Evolutionary conservation across 257 asterid species (phyloP).

Genomic region (Petunia axillaris): DNA sequence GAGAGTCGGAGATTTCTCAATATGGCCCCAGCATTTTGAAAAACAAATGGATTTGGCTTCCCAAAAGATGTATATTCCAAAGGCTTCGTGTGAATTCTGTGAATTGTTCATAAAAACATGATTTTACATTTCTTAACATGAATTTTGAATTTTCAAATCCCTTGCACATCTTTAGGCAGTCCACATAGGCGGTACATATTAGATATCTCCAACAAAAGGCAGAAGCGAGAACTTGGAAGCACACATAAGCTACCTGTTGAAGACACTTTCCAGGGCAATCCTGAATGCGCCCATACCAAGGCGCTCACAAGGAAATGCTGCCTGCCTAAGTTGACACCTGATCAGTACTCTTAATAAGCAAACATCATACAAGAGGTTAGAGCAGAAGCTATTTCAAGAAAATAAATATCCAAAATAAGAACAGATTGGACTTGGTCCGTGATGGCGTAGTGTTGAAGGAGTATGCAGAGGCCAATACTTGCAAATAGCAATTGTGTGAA

Average conservation of each 20-base stretch:
- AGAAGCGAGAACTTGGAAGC: constrained; percentile 7
- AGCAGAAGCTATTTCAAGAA: background rate
- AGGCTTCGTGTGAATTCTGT: constrained; percentile 60
- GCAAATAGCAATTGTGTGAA: background rate
- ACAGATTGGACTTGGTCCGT: background rate
- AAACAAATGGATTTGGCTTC: constrained; percentile 69
- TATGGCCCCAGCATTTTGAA: constrained; percentile 55
- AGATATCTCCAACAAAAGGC: constrained; percentile 9
- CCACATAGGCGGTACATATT: background rate
- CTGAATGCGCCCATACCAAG: constrained; percentile 77
- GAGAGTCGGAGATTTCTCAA: constrained; percentile 41
- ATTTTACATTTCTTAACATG: background rate
- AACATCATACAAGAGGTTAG: constrained; percentile 19
- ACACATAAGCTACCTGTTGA: constrained; percentile 50
- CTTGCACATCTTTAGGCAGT: background rate
- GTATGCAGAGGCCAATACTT: background rate
- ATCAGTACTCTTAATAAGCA: constrained; percentile 26
- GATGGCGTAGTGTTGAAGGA: background rate
- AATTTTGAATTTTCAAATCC: background rate
- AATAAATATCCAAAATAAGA: background rate
- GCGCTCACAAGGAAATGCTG: constrained; percentile 68
- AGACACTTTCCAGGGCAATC: constrained; percentile 65
- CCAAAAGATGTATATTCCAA: constrained; percentile 60
- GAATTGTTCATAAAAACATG: background rate
- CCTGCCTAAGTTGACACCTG: constrained; percentile 40